phyloP scores from a whole-genome alignment of 768 basidiomycete species.

The Daedaleopsis sinensis region DNA sequence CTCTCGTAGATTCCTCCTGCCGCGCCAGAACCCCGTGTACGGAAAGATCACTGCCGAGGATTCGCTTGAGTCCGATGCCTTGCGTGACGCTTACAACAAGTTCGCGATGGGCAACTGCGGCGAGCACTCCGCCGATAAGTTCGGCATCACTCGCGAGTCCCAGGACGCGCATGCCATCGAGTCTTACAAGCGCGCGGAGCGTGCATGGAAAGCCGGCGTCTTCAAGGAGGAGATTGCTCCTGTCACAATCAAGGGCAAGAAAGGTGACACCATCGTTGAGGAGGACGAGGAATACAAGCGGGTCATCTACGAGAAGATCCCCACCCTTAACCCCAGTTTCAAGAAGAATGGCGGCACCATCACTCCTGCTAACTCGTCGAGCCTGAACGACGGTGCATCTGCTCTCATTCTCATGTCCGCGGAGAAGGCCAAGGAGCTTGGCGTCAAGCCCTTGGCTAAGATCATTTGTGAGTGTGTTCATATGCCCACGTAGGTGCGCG shows the following conservation, averaged over 20 bases:
- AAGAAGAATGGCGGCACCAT: conserved; percentile 83
- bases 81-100: conserved; percentile 97
- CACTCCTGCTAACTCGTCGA: conserved; percentile 96
- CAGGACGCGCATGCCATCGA: conserved; percentile 93
- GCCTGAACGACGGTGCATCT: conserved; percentile 93
- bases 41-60: conserved; percentile 90
- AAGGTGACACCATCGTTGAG: conserved; percentile 84
- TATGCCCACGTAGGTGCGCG: neutral
- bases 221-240: conserved; percentile 90
- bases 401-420: conserved; percentile 95
- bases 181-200: conserved; percentile 91
- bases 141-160: conserved; percentile 81
- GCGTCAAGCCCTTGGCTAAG: conserved; percentile 91
- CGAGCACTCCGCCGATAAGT: conserved; percentile 82
- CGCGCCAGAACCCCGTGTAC: conserved; percentile 80
- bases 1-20: conserved; percentile 68
- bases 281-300: conserved; percentile 99
- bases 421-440: conserved; percentile 89
- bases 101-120: conserved; percentile 98
- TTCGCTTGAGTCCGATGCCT: conserved; percentile 89
- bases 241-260: conserved; percentile 90
- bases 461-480: conserved; percentile 73
- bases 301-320: conserved; percentile 93
- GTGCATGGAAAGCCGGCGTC: conserved; percentile 85
- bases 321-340: conserved; percentile 87